These are phyloP conservation scores for Venturia pyrina DNA, from an alignment of 2,329 filamentous ascomycete genomes.

Conservation along the genomic window DNA sequence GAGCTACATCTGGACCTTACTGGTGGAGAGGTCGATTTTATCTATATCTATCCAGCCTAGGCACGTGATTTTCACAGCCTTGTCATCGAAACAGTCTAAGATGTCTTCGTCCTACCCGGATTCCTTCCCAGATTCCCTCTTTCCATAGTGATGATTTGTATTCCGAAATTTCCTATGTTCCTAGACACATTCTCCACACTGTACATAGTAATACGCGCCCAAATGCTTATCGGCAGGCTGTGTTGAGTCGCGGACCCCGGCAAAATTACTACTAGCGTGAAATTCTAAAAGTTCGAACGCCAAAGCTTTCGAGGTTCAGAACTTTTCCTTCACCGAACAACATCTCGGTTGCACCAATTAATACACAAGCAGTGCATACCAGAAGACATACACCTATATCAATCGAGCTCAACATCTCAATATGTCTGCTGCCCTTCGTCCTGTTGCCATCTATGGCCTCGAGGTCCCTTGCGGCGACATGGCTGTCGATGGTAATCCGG, in stretches of 20 bases:
- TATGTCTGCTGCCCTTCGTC: constrained; percentile 29
- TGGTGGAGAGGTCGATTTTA: not conserved
- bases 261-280: not conserved
- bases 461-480: constrained; percentile 79
- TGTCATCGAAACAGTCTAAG: not conserved
- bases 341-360: not conserved
- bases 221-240: not conserved
- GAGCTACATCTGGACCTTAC: too few relatives aligned
- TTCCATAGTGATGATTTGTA: too few relatives aligned
- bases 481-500: constrained; percentile 66
- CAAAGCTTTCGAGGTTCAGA: not conserved
- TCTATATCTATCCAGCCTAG: not conserved
- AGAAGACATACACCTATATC: not conserved
- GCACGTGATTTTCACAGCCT: not conserved
- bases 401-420: constrained; percentile 13
- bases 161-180: too few relatives aligned
- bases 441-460: constrained; percentile 82
- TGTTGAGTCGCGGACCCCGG: not conserved
- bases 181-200: too few relatives aligned
- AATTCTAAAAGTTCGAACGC: not conserved
- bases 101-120: too few relatives aligned
- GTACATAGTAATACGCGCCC: too few relatives aligned
- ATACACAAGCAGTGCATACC: not conserved
- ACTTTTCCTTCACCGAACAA: not conserved
- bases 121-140: too few relatives aligned